These are phyloP conservation scores for Mariannaea sp. DNA, from an alignment of 2,329 filamentous ascomycete genomes.

Conservation along the genomic window DNA sequence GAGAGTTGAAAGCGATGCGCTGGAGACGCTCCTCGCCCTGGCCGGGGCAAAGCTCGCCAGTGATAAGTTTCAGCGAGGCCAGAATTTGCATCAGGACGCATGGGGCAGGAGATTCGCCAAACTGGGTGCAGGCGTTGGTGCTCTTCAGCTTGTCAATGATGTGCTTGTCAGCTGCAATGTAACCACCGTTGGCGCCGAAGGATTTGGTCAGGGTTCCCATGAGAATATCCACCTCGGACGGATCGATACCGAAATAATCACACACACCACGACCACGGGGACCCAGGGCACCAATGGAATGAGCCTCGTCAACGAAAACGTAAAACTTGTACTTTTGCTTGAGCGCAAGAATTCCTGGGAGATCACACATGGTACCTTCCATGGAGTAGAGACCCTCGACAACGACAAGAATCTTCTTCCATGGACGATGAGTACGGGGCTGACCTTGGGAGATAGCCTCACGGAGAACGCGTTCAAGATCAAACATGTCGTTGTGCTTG, in stretches of 20 bases:
- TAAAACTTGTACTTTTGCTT: conserved; percentile 98
- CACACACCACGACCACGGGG: conserved; percentile 90
- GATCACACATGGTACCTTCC: conserved; percentile 98
- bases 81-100: conserved; percentile 91
- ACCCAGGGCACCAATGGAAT: conserved; percentile 92
- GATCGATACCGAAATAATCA: conserved; percentile 94
- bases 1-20: conserved; percentile 95
- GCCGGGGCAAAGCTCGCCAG: conserved; percentile 82
- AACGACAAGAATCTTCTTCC: conserved; percentile 98
- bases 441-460: conserved; percentile 96
- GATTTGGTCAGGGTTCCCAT: conserved; percentile 99
- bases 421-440: conserved; percentile 95
- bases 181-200: conserved; percentile 96
- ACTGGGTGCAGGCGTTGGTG: conserved; percentile 84
- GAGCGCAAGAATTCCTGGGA: conserved; percentile 84
- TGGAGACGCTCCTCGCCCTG: conserved; percentile 96
- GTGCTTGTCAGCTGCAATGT: conserved; percentile 85
- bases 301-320: conserved; percentile 94
- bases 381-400: conserved; percentile 98
- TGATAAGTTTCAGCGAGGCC: conserved; percentile 84
- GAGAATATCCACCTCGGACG: conserved; percentile 86
- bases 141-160: conserved; percentile 91
- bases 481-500: conserved; percentile 94
- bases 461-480: conserved; percentile 83
- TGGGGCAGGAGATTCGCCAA: conserved; percentile 85